Conservation (phyloP, 2,329 filamentous ascomycete genomes). For the Periconia macrospinosa region DNA sequence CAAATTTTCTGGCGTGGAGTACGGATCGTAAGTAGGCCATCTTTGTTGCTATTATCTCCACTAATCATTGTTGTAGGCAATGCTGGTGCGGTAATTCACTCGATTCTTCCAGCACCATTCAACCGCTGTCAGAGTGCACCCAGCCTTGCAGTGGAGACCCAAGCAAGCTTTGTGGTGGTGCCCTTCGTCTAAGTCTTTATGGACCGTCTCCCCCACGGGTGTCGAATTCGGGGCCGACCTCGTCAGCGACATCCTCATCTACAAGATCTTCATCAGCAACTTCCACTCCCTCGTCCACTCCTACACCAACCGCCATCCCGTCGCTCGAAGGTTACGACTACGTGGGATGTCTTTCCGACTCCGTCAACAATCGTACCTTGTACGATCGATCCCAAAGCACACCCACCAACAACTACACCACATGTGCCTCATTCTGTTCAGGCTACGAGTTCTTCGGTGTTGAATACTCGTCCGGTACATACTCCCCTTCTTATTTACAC, state of each 20-base stretch:
- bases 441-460: slow-evolving; percentile 26
- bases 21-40: slow-evolving; percentile 5
- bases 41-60: not conserved
- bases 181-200: slow-evolving; percentile 32
- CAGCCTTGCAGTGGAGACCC: slow-evolving; percentile 23
- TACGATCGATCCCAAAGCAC: slow-evolving; percentile 8
- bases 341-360: slow-evolving; percentile 22
- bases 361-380: slow-evolving; percentile 14
- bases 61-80: slow-evolving; percentile 6
- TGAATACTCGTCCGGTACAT: slow-evolving; percentile 17
- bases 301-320: slow-evolving; percentile 11
- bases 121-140: slow-evolving; percentile 21
- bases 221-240: no score
- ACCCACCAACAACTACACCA: slow-evolving; percentile 13
- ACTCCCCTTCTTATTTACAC: not conserved
- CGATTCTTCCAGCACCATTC: slow-evolving; percentile 13
- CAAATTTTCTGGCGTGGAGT: slow-evolving; percentile 27
- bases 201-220: no score
- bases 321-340: slow-evolving; percentile 21
- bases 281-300: slow-evolving; percentile 5
- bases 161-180: slow-evolving; percentile 20
- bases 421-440: slow-evolving; percentile 20
- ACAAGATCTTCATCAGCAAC: slow-evolving; percentile 1
- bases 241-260: not conserved
- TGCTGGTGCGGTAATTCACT: slow-evolving; percentile 24